These are phyloP conservation scores for Begonia loranthoides DNA, from an alignment of 306 rosid species.

Conservation along the genomic window DNA sequence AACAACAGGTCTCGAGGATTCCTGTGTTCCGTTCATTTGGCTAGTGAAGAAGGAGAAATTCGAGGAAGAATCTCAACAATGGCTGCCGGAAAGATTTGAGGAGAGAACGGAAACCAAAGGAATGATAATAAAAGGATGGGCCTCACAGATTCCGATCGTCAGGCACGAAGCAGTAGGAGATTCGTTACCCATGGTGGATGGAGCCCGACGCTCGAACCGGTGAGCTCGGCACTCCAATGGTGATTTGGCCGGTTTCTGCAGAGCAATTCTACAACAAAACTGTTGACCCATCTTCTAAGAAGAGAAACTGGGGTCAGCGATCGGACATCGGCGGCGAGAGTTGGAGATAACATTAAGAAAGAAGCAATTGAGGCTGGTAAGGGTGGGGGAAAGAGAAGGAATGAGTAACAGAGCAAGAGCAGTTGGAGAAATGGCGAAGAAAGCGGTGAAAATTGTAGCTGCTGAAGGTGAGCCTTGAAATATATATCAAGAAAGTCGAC, in stretches of 20 bases:
- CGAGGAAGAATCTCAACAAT: constrained; percentile 4
- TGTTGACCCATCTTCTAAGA: constrained; percentile 14
- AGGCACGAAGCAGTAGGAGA: constrained; percentile 17
- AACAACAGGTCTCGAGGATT: constrained; percentile 11
- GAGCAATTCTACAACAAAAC: constrained; percentile 27
- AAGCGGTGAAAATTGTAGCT: constrained; percentile 21
- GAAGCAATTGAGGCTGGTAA: constrained; percentile 11
- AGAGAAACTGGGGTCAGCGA: constrained; percentile 23
- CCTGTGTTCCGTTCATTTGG: constrained; percentile 21
- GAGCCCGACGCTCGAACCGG: constrained; percentile 35
- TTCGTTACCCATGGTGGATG: constrained; percentile 38
- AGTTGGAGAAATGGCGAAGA: constrained; percentile 17
- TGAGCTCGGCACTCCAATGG: constrained; percentile 7
- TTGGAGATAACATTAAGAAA: constrained; percentile 12
- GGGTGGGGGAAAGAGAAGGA: constrained; percentile 31
- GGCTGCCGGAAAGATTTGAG: constrained; percentile 22
- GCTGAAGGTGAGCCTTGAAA: constrained; percentile 47
- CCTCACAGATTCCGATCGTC: constrained; percentile 22
- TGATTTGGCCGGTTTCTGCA: constrained; percentile 20
- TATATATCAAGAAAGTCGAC: no score
- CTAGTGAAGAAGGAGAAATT: constrained; percentile 12
- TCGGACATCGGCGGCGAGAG: constrained; percentile 8
- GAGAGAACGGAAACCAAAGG: constrained; percentile 20
- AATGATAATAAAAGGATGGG: constrained; percentile 22
- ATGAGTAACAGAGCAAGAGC: constrained; percentile 32